A percentile compares a stretch with the other conserved stretches of the same genome.
Evolutionary conservation across 352 stramenopile genomes (phyloP).

Genomic region (Pythium plurisporium): DNA sequence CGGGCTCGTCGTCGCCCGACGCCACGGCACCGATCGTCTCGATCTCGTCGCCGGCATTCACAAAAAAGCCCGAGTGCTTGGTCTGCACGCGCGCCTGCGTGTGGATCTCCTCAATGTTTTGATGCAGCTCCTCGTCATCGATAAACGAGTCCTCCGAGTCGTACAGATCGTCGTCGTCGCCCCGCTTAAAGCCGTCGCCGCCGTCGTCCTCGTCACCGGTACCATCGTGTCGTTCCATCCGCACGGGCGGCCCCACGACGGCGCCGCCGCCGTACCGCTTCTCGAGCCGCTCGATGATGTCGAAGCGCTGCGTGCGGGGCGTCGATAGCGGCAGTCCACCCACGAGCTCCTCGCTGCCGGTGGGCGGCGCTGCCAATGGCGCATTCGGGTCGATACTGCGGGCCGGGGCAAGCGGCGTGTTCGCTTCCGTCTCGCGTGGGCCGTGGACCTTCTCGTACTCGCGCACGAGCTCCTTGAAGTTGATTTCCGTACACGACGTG

Average conservation of each 20-base stretch:
- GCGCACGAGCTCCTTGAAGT: conserved; percentile 63
- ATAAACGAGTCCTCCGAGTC: conserved; percentile 89
- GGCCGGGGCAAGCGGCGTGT: neutral
- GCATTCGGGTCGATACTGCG: neutral
- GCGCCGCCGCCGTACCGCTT: conserved; percentile 76
- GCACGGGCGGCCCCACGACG: conserved; percentile 42
- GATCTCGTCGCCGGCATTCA: conserved; percentile 82
- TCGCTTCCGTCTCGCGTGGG: neutral
- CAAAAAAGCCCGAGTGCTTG: conserved; percentile 86
- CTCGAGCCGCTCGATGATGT: conserved; percentile 85
- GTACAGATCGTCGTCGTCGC: conserved; percentile 83
- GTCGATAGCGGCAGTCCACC: conserved; percentile 7
- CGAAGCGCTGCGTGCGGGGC: conserved; percentile 53
- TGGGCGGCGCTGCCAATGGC: neutral
- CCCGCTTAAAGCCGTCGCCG: conserved; percentile 28
- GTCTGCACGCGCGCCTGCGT: conserved; percentile 69
- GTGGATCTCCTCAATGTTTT: conserved; percentile 81
- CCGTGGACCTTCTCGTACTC: conserved; percentile 14
- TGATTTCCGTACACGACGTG: conserved; percentile 54
- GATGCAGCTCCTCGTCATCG: conserved; percentile 75
- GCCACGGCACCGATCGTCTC: conserved; percentile 57
- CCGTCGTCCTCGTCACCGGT: conserved; percentile 15
- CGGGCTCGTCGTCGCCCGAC: conserved; percentile 11
- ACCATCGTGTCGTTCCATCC: neutral
- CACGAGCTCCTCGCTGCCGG: conserved; percentile 14